Evolutionary conservation across 1,139 yeast genomes (phyloP).

Genomic region (Kodamaea suecica): DNA sequence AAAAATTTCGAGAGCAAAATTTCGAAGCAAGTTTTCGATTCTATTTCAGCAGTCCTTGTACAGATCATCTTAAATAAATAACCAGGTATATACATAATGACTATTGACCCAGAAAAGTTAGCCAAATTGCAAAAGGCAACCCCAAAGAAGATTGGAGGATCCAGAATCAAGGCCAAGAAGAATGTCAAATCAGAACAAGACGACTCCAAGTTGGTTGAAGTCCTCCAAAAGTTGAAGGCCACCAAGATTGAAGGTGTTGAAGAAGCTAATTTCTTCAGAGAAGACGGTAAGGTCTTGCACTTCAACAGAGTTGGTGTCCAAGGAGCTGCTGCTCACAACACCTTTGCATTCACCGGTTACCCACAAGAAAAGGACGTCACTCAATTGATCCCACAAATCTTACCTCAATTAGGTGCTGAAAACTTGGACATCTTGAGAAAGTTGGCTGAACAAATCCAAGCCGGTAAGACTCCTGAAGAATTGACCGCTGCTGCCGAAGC

Average conservation of each 20-base stretch:
- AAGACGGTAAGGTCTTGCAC: slow-evolving; percentile 94
- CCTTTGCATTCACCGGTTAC: slow-evolving; percentile 92
- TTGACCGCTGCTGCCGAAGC: slow-evolving; percentile 49
- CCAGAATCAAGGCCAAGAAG: slow-evolving; percentile 81
- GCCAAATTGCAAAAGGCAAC: slow-evolving; percentile 77
- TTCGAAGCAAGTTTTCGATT: slow-evolving; percentile 5
- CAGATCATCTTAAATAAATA: slow-evolving; percentile 1
- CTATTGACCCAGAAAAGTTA: slow-evolving; percentile 83
- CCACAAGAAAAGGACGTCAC: slow-evolving; percentile 92
- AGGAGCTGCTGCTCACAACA: slow-evolving; percentile 87
- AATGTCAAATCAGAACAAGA: slow-evolving; percentile 66
- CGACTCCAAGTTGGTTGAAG: slow-evolving; percentile 86
- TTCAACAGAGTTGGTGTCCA: slow-evolving; percentile 95
- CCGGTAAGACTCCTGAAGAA: slow-evolving; percentile 47
- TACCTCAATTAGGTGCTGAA: slow-evolving; percentile 96
- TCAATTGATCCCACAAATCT: slow-evolving; percentile 91
- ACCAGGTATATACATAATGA: slow-evolving; percentile 56
- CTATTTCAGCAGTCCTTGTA: slow-evolving; percentile 5
- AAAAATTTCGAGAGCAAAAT: slow-evolving; percentile 6
- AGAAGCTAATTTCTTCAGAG: slow-evolving; percentile 97
- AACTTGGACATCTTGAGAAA: slow-evolving; percentile 86
- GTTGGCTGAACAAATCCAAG: slow-evolving; percentile 87
- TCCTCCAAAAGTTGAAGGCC: slow-evolving; percentile 86
- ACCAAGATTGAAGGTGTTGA: slow-evolving; percentile 86
- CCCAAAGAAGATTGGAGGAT: slow-evolving; percentile 82